Evolutionary conservation across 305 asterid species (phyloP).

Genomic region (Lippia alba): DNA sequence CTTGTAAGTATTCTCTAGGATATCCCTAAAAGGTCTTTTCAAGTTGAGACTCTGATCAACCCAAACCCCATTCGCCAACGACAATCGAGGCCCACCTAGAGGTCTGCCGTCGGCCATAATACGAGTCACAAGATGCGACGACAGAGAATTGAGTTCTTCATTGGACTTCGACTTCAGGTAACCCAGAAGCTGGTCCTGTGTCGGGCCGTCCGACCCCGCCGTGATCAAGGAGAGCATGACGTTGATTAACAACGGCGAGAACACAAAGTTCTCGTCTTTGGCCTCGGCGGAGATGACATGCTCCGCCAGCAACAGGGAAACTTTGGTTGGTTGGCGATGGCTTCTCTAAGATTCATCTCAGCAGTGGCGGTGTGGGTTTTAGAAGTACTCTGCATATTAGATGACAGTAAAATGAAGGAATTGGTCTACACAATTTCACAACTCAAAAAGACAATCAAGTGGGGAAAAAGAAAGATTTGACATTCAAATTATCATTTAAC

Average conservation of each 20-base stretch:
- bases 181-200: slow-evolving; percentile 56
- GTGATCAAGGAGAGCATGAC: slow-evolving; percentile 59
- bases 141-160: slow-evolving; percentile 51
- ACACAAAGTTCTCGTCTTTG: slow-evolving; percentile 54
- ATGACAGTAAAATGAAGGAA: background rate
- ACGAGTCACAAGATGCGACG: slow-evolving; percentile 53
- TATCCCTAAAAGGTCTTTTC: slow-evolving; percentile 52
- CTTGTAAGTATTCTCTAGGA: slow-evolving; percentile 53
- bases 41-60: slow-evolving; percentile 60
- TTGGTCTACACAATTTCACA: too few species aligned
- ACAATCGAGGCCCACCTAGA: slow-evolving; percentile 68
- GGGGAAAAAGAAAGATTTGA: too few species aligned
- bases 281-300: slow-evolving; percentile 49
- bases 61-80: slow-evolving; percentile 81
- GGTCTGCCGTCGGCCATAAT: slow-evolving; percentile 63
- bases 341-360: too few species aligned
- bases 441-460: too few species aligned
- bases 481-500: too few species aligned
- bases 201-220: too few species aligned
- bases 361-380: slow-evolving; percentile 43
- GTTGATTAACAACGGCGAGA: slow-evolving; percentile 74
- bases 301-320: slow-evolving; percentile 52
- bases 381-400: background rate
- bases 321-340: slow-evolving; percentile 57
- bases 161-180: slow-evolving; percentile 51